Evolutionary conservation across 2,329 filamentous ascomycete genomes (phyloP), one percentile per base, ranked within the genome.

Genomic region (Cercospora nicotianae): DNA sequence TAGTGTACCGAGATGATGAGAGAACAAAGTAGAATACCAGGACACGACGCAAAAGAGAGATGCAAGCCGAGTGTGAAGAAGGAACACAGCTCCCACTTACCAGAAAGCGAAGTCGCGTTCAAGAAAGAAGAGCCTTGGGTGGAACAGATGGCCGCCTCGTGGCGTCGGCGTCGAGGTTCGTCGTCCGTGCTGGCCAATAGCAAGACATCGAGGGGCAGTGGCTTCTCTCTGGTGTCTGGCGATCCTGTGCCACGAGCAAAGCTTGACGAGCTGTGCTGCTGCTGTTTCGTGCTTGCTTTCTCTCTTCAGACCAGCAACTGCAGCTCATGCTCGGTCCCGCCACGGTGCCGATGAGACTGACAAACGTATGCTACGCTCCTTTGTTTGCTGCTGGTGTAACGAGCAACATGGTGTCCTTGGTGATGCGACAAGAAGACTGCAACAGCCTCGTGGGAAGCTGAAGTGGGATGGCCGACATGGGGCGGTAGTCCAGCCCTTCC

Each of bases 141-240:
- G 18, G 55, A 58, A 58, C 55, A 58, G 16, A 31, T 31, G 16
- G 26, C 28, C 55, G 55, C 60, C 42, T 63, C 60, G 23, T 33
- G 45, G 36, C 60, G 60, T 26, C 18, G 18, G 36, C 16, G 36
- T 48, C 48, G 48, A 53, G 5, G 48, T 31, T 16, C 5, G 30
- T 33, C 31, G 60, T 36, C 42, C 13, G 45, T 55, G 60, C 60
- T 63, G 60, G 53, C 60, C 60, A 63, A 63, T 63, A 33, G 28
- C 42, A 31, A 53, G 26, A 23, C 42, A 30, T n/a, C 7, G 55
- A 36, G 28, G 53, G 53, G 23, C 28, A 26, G 53, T 57, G 53
- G 53, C 26, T 59, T 23, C 13, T 33, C 23, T 18, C 60, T 48
- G 39, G 26, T 62, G 60, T 51, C 60, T 51, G 60, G 60, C 60